These are phyloP conservation scores for Termitomyces sp. DNA, from an alignment of 768 basidiomycete species.

Conservation along the genomic window DNA sequence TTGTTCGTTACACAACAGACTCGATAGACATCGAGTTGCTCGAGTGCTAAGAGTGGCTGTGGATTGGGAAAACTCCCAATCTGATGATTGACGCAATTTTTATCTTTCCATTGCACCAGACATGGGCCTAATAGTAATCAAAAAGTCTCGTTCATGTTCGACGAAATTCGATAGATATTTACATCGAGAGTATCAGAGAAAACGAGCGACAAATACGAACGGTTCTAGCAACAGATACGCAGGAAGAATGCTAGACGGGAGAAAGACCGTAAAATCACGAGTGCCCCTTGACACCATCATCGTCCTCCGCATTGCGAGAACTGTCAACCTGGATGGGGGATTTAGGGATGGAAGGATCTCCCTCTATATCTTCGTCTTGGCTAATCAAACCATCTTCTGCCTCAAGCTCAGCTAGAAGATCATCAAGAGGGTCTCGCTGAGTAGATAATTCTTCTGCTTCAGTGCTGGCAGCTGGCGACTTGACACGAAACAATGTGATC, in stretches of 20 bases:
- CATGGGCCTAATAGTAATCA: too few relatives aligned
- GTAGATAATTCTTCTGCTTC: not conserved
- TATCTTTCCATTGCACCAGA: too few relatives aligned
- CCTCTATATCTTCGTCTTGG: not conserved
- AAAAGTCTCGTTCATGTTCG: too few relatives aligned
- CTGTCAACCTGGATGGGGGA: not conserved
- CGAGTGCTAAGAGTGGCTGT: too few relatives aligned
- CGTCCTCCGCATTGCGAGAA: not conserved
- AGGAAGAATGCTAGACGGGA: not conserved
- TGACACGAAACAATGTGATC: not conserved
- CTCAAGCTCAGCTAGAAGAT: not conserved
- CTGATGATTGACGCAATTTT: too few relatives aligned
- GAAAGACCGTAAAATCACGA: not conserved
- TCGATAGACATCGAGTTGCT: too few relatives aligned
- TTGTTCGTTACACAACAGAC: too few relatives aligned
- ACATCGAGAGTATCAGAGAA: too few relatives aligned
- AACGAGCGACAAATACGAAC: too few relatives aligned
- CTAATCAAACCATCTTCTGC: not conserved
- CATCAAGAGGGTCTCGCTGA: not conserved
- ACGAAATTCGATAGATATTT: too few relatives aligned
- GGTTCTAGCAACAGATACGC: too few relatives aligned
- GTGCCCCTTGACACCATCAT: not conserved
- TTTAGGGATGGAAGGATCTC: not conserved
- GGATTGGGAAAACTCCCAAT: too few relatives aligned
- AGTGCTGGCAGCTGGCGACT: not conserved